phyloP scores from a whole-genome alignment of 306 rosid species.

The Parietaria judaica region DNA sequence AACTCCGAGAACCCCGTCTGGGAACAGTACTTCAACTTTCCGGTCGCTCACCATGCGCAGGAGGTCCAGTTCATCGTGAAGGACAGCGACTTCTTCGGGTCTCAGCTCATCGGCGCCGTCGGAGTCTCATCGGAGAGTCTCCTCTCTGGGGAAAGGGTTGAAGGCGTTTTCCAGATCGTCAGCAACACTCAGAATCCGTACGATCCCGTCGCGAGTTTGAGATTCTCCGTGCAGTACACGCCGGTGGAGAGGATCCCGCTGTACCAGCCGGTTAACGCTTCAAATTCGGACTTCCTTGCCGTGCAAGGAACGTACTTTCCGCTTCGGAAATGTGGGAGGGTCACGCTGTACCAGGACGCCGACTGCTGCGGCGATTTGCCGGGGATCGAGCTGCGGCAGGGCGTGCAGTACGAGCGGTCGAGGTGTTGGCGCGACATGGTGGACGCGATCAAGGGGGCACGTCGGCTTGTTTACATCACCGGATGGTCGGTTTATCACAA shows the following conservation, averaged over 20 bases:
- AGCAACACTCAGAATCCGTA: constrained; percentile 65
- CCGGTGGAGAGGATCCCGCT: constrained; percentile 41
- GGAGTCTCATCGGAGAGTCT: constrained; percentile 57
- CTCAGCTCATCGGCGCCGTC: constrained; percentile 66
- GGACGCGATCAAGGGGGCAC: constrained; percentile 62
- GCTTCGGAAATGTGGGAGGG: constrained; percentile 58
- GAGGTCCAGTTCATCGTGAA: constrained; percentile 73
- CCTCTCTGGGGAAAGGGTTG: constrained; percentile 32
- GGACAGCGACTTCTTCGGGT: constrained; percentile 64
- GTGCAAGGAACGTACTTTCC: constrained; percentile 76
- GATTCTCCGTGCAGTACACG: constrained; percentile 56
- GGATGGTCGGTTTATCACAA: constrained; percentile 89
- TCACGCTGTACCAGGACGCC: constrained; percentile 85
- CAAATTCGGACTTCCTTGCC: constrained; percentile 72
- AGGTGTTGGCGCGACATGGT: constrained; percentile 70
- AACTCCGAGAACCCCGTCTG: constrained; percentile 68
- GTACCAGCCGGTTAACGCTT: constrained; percentile 74
- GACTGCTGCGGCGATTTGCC: constrained; percentile 58
- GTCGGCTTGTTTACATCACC: constrained; percentile 57
- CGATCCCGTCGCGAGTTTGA: constrained; percentile 50
- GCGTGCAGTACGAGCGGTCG: constrained; percentile 36
- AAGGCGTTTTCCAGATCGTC: constrained; percentile 58
- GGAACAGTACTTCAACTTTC: constrained; percentile 70
- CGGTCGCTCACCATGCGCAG: constrained; percentile 69
- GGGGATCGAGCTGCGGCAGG: constrained; percentile 34